Evolutionary conservation across 306 rosid genomes (phyloP).

Genomic region (Pterocarpus santalinus): DNA sequence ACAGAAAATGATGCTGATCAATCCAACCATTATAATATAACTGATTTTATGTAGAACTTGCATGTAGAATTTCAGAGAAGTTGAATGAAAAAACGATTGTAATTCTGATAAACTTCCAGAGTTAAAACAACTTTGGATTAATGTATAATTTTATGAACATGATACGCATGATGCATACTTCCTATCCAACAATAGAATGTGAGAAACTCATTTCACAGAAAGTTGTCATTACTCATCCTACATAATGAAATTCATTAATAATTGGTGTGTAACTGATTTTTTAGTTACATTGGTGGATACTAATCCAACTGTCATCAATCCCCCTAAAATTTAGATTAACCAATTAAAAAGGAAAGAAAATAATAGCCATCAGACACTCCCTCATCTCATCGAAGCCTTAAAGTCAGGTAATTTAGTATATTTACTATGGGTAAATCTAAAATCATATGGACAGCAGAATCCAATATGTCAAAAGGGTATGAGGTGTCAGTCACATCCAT

Average conservation of each 20-base stretch:
- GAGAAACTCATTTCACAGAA: conserved; percentile 30
- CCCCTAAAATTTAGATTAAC: conserved; percentile 14
- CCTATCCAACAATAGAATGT: not conserved
- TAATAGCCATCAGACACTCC: conserved; percentile 13
- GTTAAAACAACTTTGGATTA: not conserved
- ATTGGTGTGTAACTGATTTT: not conserved
- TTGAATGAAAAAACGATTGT: not conserved
- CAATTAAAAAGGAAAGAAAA: conserved; percentile 24
- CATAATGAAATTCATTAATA: not conserved
- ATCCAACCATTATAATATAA: not conserved
- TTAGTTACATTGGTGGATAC: not conserved
- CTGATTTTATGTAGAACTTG: conserved; percentile 1
- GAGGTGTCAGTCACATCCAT: conserved; percentile 11
- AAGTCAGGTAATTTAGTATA: conserved; percentile 5
- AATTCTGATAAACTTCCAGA: not conserved
- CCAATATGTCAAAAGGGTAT: conserved; percentile 10
- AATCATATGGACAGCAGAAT: conserved; percentile 15
- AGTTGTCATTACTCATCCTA: conserved; percentile 10
- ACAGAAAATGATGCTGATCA: not conserved
- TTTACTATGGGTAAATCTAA: not conserved
- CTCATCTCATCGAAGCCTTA: not conserved
- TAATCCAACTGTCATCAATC: not conserved
- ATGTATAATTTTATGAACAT: not conserved
- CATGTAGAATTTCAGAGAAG: not conserved
- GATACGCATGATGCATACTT: not conserved